Conservation (phyloP, 2,329 filamentous ascomycete genomes). For the Zalaria obscura region DNA sequence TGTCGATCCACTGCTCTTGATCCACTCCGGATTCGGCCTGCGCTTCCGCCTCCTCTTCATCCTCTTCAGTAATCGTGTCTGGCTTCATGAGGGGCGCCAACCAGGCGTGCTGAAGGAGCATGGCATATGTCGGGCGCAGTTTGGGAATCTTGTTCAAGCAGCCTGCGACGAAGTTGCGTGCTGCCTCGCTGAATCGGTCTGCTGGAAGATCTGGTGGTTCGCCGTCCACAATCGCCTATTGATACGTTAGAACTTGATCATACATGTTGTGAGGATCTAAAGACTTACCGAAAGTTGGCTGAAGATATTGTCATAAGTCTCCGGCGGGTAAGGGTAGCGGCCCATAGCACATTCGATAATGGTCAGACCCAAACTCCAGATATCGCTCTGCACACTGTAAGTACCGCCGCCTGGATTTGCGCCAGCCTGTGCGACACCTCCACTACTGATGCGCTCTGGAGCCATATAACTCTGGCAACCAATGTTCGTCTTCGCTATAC, state of each 20-base stretch:
- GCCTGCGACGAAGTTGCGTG: constrained; percentile 73
- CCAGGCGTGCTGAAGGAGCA: constrained; percentile 84
- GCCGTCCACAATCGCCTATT: constrained; percentile 88
- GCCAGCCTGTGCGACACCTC: constrained; percentile 59
- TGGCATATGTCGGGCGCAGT: constrained; percentile 83
- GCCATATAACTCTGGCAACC: constrained; percentile 99
- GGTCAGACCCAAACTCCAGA: constrained; percentile 89
- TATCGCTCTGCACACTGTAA: constrained; percentile 94
- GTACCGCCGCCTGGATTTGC: constrained; percentile 61
- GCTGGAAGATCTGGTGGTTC: constrained; percentile 80
- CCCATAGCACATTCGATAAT: constrained; percentile 95
- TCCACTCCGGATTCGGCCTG: constrained; percentile 18
- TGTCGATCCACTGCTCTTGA: constrained; percentile 42
- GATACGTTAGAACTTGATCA: constrained; percentile 9
- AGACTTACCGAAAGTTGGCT: constrained; percentile 82
- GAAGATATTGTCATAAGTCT: constrained; percentile 97
- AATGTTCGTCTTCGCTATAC: constrained; percentile 97
- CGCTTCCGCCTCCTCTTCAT: constrained; percentile 41
- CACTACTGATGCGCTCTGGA: constrained; percentile 83
- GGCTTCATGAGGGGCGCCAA: constrained; percentile 62
- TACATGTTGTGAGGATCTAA: neutral
- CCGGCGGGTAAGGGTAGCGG: constrained; percentile 87
- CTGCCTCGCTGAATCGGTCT: constrained; percentile 62
- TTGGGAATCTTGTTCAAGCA: constrained; percentile 90
- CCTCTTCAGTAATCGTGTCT: constrained; percentile 56